These are phyloP conservation scores for Metschnikowia borealis DNA, from an alignment of 805 yeast genomes.

Conservation along the genomic window DNA sequence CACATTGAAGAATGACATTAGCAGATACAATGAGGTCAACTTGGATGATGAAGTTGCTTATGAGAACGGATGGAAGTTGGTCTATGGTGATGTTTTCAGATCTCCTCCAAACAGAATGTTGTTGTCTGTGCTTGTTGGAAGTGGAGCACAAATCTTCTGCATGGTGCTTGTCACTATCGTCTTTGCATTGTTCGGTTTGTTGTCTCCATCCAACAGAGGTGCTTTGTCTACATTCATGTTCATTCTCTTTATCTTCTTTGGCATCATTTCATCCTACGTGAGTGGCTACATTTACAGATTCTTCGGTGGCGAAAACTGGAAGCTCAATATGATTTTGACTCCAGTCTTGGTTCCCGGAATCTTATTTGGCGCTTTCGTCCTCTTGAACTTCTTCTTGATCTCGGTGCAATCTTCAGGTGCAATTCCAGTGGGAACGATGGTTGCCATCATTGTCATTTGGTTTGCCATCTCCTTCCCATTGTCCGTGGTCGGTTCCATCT, in stretches of 20 bases:
- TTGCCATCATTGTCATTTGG: constrained; percentile 81
- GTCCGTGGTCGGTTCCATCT: constrained; percentile 75
- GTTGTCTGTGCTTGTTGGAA: constrained; percentile 78
- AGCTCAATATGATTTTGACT: constrained; percentile 73
- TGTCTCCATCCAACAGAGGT: constrained; percentile 94
- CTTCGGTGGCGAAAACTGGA: constrained; percentile 92
- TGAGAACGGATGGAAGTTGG: constrained; percentile 95
- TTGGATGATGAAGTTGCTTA: constrained; percentile 84
- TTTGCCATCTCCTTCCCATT: constrained; percentile 79
- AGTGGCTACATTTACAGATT: constrained; percentile 82
- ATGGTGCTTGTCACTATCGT: constrained; percentile 70
- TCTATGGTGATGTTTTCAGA: constrained; percentile 93
- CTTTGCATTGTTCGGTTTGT: constrained; percentile 82
- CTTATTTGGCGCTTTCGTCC: constrained; percentile 58
- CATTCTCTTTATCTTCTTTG: constrained; percentile 73
- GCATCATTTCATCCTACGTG: constrained; percentile 81
- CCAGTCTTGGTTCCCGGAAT: constrained; percentile 84
- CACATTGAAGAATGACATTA: constrained; percentile 80
- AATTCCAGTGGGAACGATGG: constrained; percentile 85
- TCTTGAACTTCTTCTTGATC: constrained; percentile 78
- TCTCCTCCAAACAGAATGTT: constrained; percentile 68
- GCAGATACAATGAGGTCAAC: constrained; percentile 83
- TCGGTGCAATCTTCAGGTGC: constrained; percentile 86
- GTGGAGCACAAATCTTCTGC: constrained; percentile 78
- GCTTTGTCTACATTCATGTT: constrained; percentile 88